Percentiles rank a stretch among this genome's conserved stretches.
phyloP scores from a whole-genome alignment of 805 yeast species.

The Metschnikowia dekortorum region DNA sequence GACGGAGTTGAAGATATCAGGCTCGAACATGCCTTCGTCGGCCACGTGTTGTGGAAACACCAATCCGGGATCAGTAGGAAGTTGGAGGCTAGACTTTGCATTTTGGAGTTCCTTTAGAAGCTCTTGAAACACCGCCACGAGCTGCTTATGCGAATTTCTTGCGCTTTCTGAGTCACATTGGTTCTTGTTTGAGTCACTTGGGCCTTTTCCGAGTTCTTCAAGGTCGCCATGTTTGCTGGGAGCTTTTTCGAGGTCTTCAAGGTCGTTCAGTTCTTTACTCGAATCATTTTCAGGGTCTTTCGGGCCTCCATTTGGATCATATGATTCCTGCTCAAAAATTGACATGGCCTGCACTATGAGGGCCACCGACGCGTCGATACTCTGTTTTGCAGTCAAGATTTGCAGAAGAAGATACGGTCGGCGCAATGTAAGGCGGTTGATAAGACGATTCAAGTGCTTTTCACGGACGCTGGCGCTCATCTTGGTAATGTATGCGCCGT shows the following conservation, averaged over 20 bases:
- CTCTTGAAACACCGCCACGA: slow-evolving; percentile 23
- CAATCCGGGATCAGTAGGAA: slow-evolving; percentile 50
- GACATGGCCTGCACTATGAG: slow-evolving; percentile 24
- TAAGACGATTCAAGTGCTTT: slow-evolving; percentile 33
- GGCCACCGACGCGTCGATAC: slow-evolving; percentile 31
- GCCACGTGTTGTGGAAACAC: slow-evolving; percentile 56
- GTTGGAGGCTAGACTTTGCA: slow-evolving; percentile 31
- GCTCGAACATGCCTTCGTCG: slow-evolving; percentile 35
- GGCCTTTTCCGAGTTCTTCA: no score
- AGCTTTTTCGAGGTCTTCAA: no score
- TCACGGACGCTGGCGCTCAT: slow-evolving; percentile 43
- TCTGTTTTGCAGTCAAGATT: slow-evolving; percentile 42
- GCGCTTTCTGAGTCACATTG: no score
- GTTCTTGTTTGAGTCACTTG: neutral
- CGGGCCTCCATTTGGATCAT: slow-evolving; percentile 1
- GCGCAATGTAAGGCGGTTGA: slow-evolving; percentile 25
- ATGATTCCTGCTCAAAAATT: slow-evolving; percentile 7
- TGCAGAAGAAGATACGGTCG: slow-evolving; percentile 40
- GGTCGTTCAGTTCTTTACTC: neutral
- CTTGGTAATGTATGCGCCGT: slow-evolving; percentile 49
- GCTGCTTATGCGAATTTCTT: slow-evolving; percentile 12
- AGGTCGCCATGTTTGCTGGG: no score
- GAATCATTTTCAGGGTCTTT: slow-evolving; percentile 1
- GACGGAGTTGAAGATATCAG: slow-evolving; percentile 43
- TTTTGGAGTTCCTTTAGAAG: slow-evolving; percentile 22